phyloP scores from a whole-genome alignment of 2,329 filamentous ascomycete species.

The Achaetomium macrosporum region DNA sequence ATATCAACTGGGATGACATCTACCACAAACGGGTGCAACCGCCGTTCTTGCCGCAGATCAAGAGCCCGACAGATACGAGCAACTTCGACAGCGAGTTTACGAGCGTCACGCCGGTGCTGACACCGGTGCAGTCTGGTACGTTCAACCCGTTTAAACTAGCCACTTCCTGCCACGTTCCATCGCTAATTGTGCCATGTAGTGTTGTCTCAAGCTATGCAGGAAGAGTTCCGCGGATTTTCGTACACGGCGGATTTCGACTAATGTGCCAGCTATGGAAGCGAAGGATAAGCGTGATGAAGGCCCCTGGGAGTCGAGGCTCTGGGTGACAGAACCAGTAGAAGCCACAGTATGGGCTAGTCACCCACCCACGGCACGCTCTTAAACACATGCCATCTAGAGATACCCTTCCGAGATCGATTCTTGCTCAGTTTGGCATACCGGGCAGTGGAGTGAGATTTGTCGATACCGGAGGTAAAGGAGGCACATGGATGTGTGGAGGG shows the following conservation, averaged over 20 bases:
- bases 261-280: neutral
- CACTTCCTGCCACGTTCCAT: neutral
- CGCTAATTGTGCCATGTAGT: constrained; percentile 47
- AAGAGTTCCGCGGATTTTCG: constrained; percentile 98
- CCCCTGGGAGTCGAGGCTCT: neutral
- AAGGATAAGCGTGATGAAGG: neutral
- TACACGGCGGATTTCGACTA: constrained; percentile 89
- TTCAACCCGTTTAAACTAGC: constrained; percentile 19
- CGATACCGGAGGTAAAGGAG: no score
- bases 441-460: neutral
- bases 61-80: constrained; percentile 93
- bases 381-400: neutral
- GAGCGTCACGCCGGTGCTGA: constrained; percentile 93
- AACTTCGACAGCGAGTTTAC: constrained; percentile 99
- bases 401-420: neutral
- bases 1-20: constrained; percentile 98
- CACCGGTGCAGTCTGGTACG: constrained; percentile 94
- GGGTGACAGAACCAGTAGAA: neutral
- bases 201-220: constrained; percentile 96
- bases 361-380: neutral
- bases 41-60: constrained; percentile 85
- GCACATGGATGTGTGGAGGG: neutral
- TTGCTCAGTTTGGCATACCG: neutral
- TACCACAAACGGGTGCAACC: constrained; percentile 89
- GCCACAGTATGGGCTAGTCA: neutral